A percentile compares a stretch with the other conserved stretches of the same genome.
These are phyloP conservation scores for Gleditsia sinensis DNA, from an alignment of 306 rosid species.

Conservation along the genomic window DNA sequence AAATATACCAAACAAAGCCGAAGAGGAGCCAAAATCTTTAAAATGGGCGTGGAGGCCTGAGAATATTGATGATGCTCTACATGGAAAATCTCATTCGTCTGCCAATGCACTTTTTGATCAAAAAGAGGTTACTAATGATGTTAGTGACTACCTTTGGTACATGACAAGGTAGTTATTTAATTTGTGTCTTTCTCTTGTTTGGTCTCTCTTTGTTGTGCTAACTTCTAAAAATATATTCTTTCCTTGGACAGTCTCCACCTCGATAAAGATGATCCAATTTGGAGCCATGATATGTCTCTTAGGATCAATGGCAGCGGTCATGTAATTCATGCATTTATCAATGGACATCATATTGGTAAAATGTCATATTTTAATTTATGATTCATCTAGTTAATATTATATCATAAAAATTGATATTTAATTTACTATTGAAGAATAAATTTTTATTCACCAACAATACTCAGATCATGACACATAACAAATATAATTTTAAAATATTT, in stretches of 20 bases:
- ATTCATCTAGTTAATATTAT: too few species aligned
- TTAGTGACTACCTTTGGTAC: slow-evolving; percentile 57
- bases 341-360: slow-evolving; percentile 56
- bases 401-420: too few species aligned
- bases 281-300: slow-evolving; percentile 41
- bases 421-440: too few species aligned
- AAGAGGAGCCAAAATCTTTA: slow-evolving; percentile 36
- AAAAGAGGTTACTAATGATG: slow-evolving; percentile 36
- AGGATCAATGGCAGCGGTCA: slow-evolving; percentile 48
- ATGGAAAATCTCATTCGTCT: slow-evolving; percentile 26
- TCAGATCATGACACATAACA: too few species aligned
- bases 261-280: slow-evolving; percentile 45
- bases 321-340: slow-evolving; percentile 52
- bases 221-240: neutral
- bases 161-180: slow-evolving; percentile 47
- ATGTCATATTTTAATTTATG: neutral
- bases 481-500: too few species aligned
- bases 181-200: neutral
- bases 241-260: slow-evolving; percentile 29
- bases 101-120: slow-evolving; percentile 41
- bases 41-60: slow-evolving; percentile 54
- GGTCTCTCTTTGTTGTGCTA: neutral
- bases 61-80: slow-evolving; percentile 27
- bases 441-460: neutral
- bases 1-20: slow-evolving; percentile 46